These are phyloP conservation scores for Lichtheimia ornata DNA, from an alignment of 371 early-diverging fungal species.

Conservation along the genomic window DNA sequence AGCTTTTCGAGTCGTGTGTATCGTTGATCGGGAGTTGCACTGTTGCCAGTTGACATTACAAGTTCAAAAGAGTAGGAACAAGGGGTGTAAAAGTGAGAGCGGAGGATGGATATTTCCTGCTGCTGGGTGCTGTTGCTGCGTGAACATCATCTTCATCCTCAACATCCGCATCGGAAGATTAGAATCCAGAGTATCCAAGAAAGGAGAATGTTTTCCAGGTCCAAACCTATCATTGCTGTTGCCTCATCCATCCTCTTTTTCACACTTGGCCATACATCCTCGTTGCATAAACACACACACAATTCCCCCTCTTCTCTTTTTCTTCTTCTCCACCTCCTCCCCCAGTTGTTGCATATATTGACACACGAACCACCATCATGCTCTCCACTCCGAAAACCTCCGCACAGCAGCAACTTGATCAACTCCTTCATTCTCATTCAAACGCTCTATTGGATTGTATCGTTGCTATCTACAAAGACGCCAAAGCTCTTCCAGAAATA, in stretches of 20 bases:
- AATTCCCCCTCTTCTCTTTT: no score
- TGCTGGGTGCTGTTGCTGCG: neutral
- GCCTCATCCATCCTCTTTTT: no score
- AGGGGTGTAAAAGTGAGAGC: constrained; percentile 11
- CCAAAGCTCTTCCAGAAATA: constrained; percentile 9
- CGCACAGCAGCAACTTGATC: neutral
- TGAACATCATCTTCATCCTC: neutral
- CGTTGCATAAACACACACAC: no score
- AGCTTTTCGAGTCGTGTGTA: constrained; percentile 90
- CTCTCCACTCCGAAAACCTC: no score
- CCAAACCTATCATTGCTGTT: no score
- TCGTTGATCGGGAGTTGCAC: constrained; percentile 41
- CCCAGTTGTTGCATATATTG: no score
- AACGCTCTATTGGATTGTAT: constrained; percentile 21
- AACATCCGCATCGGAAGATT: neutral
- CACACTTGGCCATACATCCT: no score
- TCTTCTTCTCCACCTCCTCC: no score
- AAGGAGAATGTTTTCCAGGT: constrained; percentile 22
- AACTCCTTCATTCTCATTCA: constrained; percentile 7
- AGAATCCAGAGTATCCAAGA: constrained; percentile 6
- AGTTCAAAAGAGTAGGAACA: constrained; percentile 3
- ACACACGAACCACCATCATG: no score
- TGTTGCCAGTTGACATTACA: constrained; percentile 17
- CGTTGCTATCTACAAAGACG: constrained; percentile 15
- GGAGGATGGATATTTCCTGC: constrained; percentile 5